Conservation (phyloP, 2,329 filamentous ascomycete species). For the Trichoderma breve region DNA sequence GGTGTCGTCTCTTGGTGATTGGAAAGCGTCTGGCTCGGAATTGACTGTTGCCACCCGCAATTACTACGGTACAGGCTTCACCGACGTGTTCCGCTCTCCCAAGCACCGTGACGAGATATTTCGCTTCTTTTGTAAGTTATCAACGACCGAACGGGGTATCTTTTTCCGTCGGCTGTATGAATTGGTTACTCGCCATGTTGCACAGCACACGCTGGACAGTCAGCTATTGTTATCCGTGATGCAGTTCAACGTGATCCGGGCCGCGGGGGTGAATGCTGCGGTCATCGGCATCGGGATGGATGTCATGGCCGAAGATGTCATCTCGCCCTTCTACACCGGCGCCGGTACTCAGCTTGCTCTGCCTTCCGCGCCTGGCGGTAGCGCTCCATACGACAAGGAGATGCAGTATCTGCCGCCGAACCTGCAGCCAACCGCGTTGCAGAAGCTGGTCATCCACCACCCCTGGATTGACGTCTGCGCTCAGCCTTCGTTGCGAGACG, state of each 20-base stretch:
- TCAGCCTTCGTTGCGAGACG: slow-evolving; percentile 16
- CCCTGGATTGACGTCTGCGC: slow-evolving; percentile 23
- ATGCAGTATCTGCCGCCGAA: slow-evolving; percentile 3
- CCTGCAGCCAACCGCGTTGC: slow-evolving; percentile 20
- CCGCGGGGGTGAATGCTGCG: not conserved
- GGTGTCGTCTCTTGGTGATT: not conserved
- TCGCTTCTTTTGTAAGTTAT: slow-evolving; percentile 3
- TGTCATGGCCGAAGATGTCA: not conserved
- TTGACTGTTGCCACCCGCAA: not conserved
- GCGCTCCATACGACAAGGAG: not conserved
- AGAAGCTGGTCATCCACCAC: slow-evolving; percentile 20
- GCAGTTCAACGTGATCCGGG: slow-evolving; percentile 15
- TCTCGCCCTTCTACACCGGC: slow-evolving; percentile 1
- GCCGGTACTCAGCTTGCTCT: not conserved
- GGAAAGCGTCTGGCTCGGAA: not conserved
- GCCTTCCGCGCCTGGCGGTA: not conserved
- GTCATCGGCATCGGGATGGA: not conserved
- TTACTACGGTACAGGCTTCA: not conserved
- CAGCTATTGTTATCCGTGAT: slow-evolving; percentile 14
- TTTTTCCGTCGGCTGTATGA: slow-evolving; percentile 9
- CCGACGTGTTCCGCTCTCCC: not conserved
- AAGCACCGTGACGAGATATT: not conserved
- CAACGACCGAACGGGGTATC: not conserved
- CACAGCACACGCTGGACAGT: not conserved
- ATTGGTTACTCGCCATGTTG: not conserved